Evolutionary conservation across 2,329 filamentous ascomycete species (phyloP).

Genomic region (Tolypocladium tropicale): DNA sequence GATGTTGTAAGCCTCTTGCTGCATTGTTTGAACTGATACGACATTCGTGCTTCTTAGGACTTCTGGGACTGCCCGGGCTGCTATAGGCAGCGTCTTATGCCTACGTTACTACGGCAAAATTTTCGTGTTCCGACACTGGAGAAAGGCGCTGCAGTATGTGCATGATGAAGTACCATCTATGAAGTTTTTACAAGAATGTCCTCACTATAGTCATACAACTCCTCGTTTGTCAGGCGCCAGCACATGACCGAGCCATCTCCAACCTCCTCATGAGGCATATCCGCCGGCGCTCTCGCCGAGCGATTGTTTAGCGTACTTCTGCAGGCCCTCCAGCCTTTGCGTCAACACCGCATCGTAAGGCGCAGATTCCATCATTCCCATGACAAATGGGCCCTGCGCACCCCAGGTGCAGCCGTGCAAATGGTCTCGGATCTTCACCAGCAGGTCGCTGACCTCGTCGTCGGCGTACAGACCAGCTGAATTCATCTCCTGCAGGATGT

Average conservation of each 20-base stretch:
- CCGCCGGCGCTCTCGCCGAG: constrained; percentile 1
- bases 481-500: constrained; percentile 56
- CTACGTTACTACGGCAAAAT: too few species aligned
- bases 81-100: too few species aligned
- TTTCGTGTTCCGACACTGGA: too few species aligned
- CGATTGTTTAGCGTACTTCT: constrained; percentile 6
- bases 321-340: constrained; percentile 16
- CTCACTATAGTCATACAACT: not conserved
- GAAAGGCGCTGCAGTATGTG: too few species aligned
- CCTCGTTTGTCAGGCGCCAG: not conserved
- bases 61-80: too few species aligned
- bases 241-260: too few species aligned
- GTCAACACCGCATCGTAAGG: constrained; percentile 20
- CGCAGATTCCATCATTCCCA: constrained; percentile 25
- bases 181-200: not conserved
- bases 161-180: too few species aligned
- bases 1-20: too few species aligned
- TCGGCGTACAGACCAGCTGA: constrained; percentile 50
- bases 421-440: constrained; percentile 20
- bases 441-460: constrained; percentile 14
- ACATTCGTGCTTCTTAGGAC: too few species aligned
- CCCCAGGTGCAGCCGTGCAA: constrained; percentile 24
- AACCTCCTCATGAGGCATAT: not conserved
- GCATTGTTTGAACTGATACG: too few species aligned
- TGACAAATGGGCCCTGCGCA: constrained; percentile 25